Conservation (phyloP, 306 rosid genomes). For the Pueraria montana region DNA sequence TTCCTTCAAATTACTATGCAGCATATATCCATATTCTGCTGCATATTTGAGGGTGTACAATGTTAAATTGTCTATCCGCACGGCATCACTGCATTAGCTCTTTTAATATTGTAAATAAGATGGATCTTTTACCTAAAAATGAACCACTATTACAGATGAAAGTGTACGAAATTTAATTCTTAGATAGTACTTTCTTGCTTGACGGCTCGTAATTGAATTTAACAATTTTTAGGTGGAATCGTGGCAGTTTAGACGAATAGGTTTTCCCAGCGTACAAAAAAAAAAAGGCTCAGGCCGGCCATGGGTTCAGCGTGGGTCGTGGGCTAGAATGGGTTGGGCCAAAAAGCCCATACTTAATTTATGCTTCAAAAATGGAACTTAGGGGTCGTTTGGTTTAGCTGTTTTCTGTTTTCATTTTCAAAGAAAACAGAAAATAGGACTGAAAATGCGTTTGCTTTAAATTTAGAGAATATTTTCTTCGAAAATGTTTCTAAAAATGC, state of each 20-base stretch:
- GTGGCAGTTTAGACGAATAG: background rate
- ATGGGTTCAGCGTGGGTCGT: too few species aligned
- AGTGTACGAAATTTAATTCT: slow-evolving; percentile 2
- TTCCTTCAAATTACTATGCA: slow-evolving; percentile 19
- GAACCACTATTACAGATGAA: background rate
- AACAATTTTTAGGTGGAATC: background rate
- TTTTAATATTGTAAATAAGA: slow-evolving; percentile 6
- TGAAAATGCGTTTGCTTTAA: too few species aligned
- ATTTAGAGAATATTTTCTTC: too few species aligned
- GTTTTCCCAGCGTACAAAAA: background rate
- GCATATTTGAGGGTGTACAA: background rate
- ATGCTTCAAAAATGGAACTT: too few species aligned
- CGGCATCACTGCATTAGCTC: slow-evolving; percentile 1
- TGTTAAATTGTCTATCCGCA: slow-evolving; percentile 1
- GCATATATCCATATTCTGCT: slow-evolving; percentile 1
- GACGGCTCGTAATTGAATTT: slow-evolving; percentile 2
- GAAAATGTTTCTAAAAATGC: too few species aligned
- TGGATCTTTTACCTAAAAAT: slow-evolving; percentile 20
- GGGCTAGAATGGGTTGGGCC: too few species aligned
- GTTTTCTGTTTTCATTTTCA: too few species aligned
- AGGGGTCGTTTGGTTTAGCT: too few species aligned
- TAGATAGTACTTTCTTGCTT: background rate
- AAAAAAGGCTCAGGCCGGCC: too few species aligned
- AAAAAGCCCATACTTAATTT: too few species aligned
- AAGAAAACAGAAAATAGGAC: too few species aligned